A percentile compares a stretch with the other conserved stretches of the same genome.
phyloP scores from a whole-genome alignment of 306 rosid genomes.

The Cicer bijugum region DNA sequence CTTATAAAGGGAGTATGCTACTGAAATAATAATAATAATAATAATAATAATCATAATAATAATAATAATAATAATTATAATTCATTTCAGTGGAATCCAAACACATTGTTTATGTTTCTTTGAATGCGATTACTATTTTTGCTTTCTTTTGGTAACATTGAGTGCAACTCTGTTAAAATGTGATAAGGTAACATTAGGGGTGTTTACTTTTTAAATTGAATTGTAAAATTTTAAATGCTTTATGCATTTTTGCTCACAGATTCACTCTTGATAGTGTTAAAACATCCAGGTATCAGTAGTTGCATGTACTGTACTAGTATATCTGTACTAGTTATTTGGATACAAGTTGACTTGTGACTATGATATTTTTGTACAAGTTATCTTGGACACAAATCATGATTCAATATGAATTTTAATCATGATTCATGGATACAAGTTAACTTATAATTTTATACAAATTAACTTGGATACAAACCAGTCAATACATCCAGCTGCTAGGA shows the following conservation, averaged over 20 bases:
- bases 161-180: slow-evolving; percentile 13
- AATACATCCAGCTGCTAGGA: too few species aligned
- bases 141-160: not conserved
- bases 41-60: not conserved
- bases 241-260: slow-evolving; percentile 20
- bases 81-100: not conserved
- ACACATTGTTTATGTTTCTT: not conserved
- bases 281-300: not conserved
- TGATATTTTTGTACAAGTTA: not conserved
- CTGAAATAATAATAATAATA: too few species aligned
- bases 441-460: too few species aligned
- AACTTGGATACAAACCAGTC: too few species aligned
- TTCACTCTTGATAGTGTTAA: slow-evolving; percentile 17
- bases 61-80: too few species aligned
- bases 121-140: not conserved
- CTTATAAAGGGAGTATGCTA: too few species aligned
- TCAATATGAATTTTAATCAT: too few species aligned
- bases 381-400: too few species aligned
- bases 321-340: not conserved
- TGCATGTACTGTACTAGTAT: not conserved
- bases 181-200: not conserved
- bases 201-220: slow-evolving; percentile 1
- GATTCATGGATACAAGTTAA: too few species aligned
- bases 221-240: slow-evolving; percentile 4
- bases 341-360: not conserved